A percentile compares a stretch with the other conserved stretches of the same genome.
Conservation (phyloP, 345 rosid genomes). For the Salix exigua region DNA sequence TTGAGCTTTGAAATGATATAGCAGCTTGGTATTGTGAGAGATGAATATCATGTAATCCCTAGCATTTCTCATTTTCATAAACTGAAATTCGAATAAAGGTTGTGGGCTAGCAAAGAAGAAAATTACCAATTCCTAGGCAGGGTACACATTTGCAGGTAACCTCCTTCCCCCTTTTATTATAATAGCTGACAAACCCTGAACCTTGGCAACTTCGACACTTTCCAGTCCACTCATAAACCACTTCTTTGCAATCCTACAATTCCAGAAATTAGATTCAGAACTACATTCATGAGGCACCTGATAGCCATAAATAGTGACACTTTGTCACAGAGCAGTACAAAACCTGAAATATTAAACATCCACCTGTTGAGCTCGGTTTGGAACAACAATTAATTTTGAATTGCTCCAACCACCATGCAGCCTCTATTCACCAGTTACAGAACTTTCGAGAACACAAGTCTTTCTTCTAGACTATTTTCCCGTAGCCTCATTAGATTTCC, state of each 20-base stretch:
- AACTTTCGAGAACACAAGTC: neutral
- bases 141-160: slow-evolving; percentile 83
- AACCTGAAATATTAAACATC: neutral
- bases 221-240: slow-evolving; percentile 98
- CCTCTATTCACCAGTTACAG: neutral
- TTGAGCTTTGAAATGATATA: neutral
- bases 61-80: neutral
- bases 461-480: neutral
- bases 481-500: neutral
- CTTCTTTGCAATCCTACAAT: slow-evolving; percentile 73
- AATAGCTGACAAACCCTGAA: slow-evolving; percentile 74
- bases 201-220: slow-evolving; percentile 92
- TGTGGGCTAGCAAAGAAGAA: neutral
- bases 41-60: neutral
- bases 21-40: neutral
- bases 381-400: neutral
- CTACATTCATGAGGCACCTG: neutral
- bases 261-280: slow-evolving; percentile 14
- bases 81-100: neutral
- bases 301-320: neutral
- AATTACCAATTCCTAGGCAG: slow-evolving; percentile 79
- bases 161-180: slow-evolving; percentile 81
- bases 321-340: neutral
- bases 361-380: neutral
- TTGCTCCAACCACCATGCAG: neutral